These are phyloP conservation scores for Sporothrix brunneoviolacea DNA, from an alignment of 2,329 filamentous ascomycete genomes.

Conservation along the genomic window DNA sequence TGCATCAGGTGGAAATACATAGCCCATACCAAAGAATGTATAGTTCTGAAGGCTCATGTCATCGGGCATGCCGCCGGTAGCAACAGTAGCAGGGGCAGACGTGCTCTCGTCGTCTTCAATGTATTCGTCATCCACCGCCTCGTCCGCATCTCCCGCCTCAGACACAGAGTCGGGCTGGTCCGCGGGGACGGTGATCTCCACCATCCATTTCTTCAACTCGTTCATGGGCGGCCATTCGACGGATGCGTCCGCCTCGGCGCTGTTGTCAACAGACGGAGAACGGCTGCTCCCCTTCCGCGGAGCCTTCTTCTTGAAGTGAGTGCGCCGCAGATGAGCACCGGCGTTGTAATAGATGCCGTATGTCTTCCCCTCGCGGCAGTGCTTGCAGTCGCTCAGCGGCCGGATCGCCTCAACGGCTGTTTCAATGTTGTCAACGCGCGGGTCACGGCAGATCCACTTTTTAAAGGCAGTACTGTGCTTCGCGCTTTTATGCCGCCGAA, in stretches of 20 bases:
- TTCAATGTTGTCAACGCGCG: conserved; percentile 32
- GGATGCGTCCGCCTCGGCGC: conserved; percentile 47
- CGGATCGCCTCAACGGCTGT: conserved; percentile 46
- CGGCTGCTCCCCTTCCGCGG: conserved; percentile 23
- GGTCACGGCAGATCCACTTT: conserved; percentile 55
- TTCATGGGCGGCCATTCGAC: conserved; percentile 51
- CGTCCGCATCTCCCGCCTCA: not conserved
- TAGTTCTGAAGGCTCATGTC: not conserved
- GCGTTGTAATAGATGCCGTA: conserved; percentile 95
- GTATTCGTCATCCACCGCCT: not conserved
- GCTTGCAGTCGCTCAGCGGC: conserved; percentile 75
- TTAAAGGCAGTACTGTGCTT: conserved; percentile 55
- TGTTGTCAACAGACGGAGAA: conserved; percentile 17
- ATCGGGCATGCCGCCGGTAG: conserved; percentile 4
- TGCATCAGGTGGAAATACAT: not conserved
- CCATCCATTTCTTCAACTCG: conserved; percentile 55
- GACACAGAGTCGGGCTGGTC: not conserved
- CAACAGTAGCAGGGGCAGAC: conserved; percentile 4
- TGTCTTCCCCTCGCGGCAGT: conserved; percentile 67
- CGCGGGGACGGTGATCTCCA: conserved; percentile 32
- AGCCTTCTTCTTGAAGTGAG: conserved; percentile 70
- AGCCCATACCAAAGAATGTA: not conserved
- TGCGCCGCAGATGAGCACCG: conserved; percentile 78
- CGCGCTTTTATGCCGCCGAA: conserved; percentile 57
- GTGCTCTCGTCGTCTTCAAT: not conserved